Base-by-base conservation (phyloP, 23 red algal genomes). In the Gracilaria gracilis region DNA sequence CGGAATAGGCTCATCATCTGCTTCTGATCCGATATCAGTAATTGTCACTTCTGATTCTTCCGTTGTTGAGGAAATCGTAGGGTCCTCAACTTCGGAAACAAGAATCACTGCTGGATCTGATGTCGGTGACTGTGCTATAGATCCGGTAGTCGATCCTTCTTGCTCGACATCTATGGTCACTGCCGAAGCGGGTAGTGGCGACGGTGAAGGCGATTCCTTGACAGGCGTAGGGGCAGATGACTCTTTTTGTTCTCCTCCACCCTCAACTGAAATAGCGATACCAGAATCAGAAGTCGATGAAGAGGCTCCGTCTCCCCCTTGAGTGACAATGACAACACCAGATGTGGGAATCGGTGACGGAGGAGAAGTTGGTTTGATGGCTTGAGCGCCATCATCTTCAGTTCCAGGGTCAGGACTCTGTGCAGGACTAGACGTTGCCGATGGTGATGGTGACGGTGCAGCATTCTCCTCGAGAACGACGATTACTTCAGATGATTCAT, bases 401-500 rank as follows among this genome's bases (percentile, higher is more conserved):
- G 64, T 19, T 15, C 3, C 27, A 69, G 64, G 38, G 13, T 38
- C 64, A 34, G 37, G 8, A 69, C 19, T 32, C 28, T 4, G 64
- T 15, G 27, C 42, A 13, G 42, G 12, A 50, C 72, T 48, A 67
- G 62, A 67, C 20, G 28, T 36, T 27, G 72, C 40, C 28, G 72
- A 77, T 31, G 72, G 72, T 77, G 72, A 77, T 51, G 72, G 42
- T 12, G 72, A 77, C 72, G 72, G 42, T 8, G 6, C 40, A 31
- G 23, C 20, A 51, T 50, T 51, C 25, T 77, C 72, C 35, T 77
- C 72, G 21, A 77, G 20, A 77, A 77, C 72, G 46, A 77, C 46
- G 40, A 77, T 77, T 77, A 77, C 72, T 31, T 77, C 72, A 25
- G 72, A 40, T 6, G 67, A 46, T 50, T 77, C 40, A 51, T 5